Base-by-base conservation (phyloP, 768 basidiomycete genomes). In the Tulasnella sp. region DNA sequence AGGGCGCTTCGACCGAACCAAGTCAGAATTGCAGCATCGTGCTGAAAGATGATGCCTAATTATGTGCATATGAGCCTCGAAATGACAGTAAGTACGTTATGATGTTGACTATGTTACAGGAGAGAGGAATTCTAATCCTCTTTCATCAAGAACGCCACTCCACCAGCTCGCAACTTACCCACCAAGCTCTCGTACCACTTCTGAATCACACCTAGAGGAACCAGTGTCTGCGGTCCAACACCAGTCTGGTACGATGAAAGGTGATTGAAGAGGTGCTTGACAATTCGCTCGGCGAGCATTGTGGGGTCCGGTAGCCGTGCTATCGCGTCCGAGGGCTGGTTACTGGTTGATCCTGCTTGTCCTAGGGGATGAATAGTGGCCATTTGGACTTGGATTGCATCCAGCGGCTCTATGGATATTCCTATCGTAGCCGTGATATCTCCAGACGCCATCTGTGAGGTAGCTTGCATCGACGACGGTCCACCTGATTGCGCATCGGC, bases 371-470 rank as follows among this genome's bases (percentile, higher is more conserved):
- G 63, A 17, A 81, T 70, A 4, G 68, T 61, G 14, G 74, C 71
- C 31, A 86, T 68, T 62, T 91, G 81, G 0, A 73, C 65, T 37
- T 77, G 72, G 52, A 92, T 82, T 21, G 75, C 68, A 0, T 72
- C 62, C 6, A 91, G 71, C 6, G 87, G 85, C 68, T 91, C 89
- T 67, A 91, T 77, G 11, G 87, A 75, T 57, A 93, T 71, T 1
- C 90, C 90, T 6, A 92, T 77, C 56, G 84, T 75, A 23, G 85
- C 86, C 0, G 80, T 83, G 27, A 84, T 79, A 42, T 78, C 78
- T 62, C 69, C 66, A 3, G 66, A 63, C 4, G 53, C 58, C 25
- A 63, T 64, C 40, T 63, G 62, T 35, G 63, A 64, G 59, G 70
- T 71, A 14, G 70, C 63, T 11, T 65, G 65, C 36, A 69, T 65